These are phyloP conservation scores for Blastobotrys malaysiensis DNA, from an alignment of 1,139 yeast genomes.

Conservation along the genomic window DNA sequence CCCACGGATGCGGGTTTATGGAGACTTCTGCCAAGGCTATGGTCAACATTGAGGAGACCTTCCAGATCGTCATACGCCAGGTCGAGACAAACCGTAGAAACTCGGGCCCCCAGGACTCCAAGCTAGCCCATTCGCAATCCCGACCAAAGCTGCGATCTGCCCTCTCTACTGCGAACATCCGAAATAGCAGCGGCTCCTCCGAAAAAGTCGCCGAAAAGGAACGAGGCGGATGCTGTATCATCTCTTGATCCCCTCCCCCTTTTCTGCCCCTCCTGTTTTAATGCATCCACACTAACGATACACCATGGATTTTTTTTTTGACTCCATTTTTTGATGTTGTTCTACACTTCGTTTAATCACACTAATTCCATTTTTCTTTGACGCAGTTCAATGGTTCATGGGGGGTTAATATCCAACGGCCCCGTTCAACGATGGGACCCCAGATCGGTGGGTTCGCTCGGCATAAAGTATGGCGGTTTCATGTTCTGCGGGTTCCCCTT, in stretches of 20 bases:
- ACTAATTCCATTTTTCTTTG: not conserved
- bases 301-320: not conserved
- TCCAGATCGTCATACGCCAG: slow-evolving; percentile 60
- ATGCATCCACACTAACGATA: not conserved
- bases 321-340: not conserved
- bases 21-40: slow-evolving; percentile 89
- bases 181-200: slow-evolving; percentile 1
- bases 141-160: slow-evolving; percentile 13
- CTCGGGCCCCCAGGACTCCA: not conserved
- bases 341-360: not conserved
- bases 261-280: not conserved
- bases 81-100: slow-evolving; percentile 33
- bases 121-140: slow-evolving; percentile 7
- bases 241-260: not conserved
- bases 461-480: not conserved
- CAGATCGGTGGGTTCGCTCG: not conserved
- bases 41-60: slow-evolving; percentile 85
- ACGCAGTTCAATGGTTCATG: not conserved
- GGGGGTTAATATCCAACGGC: not conserved
- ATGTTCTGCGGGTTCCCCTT: not conserved
- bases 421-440: not conserved
- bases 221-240: slow-evolving; percentile 6
- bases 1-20: slow-evolving; percentile 70
- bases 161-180: slow-evolving; percentile 10
- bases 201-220: slow-evolving; percentile 3